A percentile compares a stretch with the other conserved stretches of the same genome.
phyloP scores from a whole-genome alignment of 2,329 filamentous ascomycete genomes.

The Neonectria neomacrospora region DNA sequence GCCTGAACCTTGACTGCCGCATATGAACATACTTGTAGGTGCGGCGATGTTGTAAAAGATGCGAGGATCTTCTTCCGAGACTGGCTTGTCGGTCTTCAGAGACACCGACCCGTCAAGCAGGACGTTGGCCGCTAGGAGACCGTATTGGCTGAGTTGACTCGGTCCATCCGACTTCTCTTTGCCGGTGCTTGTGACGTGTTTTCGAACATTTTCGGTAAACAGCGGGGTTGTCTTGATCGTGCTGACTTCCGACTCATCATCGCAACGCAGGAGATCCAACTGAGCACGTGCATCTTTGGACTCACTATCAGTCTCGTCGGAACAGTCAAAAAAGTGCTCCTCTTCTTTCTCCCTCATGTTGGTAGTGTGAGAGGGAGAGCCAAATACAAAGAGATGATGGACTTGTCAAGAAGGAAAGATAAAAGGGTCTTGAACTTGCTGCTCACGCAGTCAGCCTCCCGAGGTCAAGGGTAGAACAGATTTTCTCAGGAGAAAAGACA shows the following conservation, averaged over 20 bases:
- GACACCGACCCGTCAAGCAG: neutral
- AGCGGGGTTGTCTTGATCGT: neutral
- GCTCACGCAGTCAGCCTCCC: neutral
- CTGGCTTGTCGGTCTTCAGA: neutral
- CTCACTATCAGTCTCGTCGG: neutral
- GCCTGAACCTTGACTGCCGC: slow-evolving; percentile 71
- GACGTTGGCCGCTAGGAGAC: slow-evolving; percentile 4
- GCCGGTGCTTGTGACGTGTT: neutral
- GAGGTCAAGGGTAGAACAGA: neutral
- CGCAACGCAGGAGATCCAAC: neutral
- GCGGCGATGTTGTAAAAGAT: slow-evolving; percentile 59
- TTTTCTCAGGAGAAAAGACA: neutral
- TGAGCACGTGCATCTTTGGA: neutral
- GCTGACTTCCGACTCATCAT: neutral
- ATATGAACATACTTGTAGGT: slow-evolving; percentile 71
- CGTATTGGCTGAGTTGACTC: neutral
- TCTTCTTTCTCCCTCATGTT: neutral
- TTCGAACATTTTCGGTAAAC: neutral
- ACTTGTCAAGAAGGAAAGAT: neutral
- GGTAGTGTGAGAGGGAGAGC: neutral
- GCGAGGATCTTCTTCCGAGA: slow-evolving; percentile 31
- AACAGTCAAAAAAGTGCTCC: neutral
- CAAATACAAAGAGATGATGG: neutral
- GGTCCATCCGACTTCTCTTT: too few species aligned
- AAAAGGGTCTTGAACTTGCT: too few species aligned